Evolutionary conservation across 2,329 filamentous ascomycete genomes (phyloP).

Genomic region (Trichothecium sympodiale): DNA sequence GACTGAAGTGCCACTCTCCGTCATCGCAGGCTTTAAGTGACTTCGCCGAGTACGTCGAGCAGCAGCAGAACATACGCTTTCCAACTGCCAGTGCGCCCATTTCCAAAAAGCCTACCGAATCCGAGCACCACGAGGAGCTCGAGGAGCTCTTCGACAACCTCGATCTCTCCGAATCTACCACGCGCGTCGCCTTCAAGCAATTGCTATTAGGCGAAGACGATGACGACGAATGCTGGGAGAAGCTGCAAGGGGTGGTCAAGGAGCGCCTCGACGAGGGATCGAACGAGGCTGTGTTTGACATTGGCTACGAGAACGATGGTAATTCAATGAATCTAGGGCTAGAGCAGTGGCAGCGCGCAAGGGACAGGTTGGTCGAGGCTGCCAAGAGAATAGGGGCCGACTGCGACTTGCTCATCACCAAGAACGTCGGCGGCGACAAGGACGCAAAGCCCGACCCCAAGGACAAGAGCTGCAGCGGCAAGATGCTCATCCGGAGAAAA

Average conservation of each 20-base stretch:
- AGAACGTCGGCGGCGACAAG: constrained; percentile 69
- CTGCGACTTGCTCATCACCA: constrained; percentile 76
- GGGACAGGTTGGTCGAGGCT: constrained; percentile 53
- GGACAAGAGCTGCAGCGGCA: constrained; percentile 69
- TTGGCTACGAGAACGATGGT: constrained; percentile 83
- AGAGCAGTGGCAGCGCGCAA: constrained; percentile 64
- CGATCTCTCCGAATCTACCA: constrained; percentile 62
- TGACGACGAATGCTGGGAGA: constrained; percentile 42
- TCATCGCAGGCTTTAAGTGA: constrained; percentile 64
- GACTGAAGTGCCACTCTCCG: constrained; percentile 6
- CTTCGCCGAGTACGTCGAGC: constrained; percentile 95
- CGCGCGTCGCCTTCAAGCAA: constrained; percentile 60
- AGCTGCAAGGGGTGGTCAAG: constrained; percentile 55
- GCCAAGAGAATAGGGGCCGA: constrained; percentile 58
- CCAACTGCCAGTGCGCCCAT: constrained; percentile 22
- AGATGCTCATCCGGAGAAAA: constrained; percentile 68
- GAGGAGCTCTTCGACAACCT: constrained; percentile 88
- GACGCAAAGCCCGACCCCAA: constrained; percentile 56
- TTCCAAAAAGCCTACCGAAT: constrained; percentile 14
- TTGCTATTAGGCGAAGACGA: constrained; percentile 58
- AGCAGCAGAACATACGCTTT: constrained; percentile 71
- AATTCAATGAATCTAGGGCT: constrained; percentile 70
- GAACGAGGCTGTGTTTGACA: constrained; percentile 82
- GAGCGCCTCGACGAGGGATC: constrained; percentile 69
- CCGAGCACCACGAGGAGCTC: constrained; percentile 65